These are phyloP conservation scores for Microstegium vimineum DNA, from an alignment of 176 grass and related monocot species.

Conservation along the genomic window DNA sequence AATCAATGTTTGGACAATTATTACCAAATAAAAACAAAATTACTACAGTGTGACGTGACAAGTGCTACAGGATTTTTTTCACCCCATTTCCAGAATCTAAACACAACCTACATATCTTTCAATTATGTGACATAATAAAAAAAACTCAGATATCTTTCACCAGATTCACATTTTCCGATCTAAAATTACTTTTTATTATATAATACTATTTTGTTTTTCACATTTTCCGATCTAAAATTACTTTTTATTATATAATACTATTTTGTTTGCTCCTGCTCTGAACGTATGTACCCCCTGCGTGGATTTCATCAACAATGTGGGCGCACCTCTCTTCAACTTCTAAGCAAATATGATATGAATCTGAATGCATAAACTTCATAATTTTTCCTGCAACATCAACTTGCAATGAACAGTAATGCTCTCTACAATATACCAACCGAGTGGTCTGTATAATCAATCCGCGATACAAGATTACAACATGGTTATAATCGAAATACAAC, in stretches of 20 bases:
- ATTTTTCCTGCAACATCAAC: not conserved
- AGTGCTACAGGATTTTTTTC: no score
- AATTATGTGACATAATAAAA: no score
- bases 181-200: not conserved
- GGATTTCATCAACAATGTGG: not conserved
- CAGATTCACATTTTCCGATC: not conserved
- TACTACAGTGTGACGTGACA: no score
- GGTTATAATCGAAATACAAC: not conserved
- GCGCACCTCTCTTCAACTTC: not conserved
- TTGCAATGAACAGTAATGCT: not conserved
- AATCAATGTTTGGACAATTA: no score
- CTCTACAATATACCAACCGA: not conserved
- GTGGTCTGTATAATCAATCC: not conserved
- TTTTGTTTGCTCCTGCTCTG: not conserved
- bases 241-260: not conserved
- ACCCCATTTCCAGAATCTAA: no score
- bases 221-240: not conserved
- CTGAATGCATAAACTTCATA: not conserved
- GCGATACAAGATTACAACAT: not conserved
- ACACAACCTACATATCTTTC: no score
- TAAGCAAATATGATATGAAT: not conserved
- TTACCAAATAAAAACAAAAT: no score
- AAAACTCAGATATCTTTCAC: not conserved
- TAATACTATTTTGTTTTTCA: no score
- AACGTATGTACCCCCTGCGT: not conserved